phyloP scores from a whole-genome alignment of 208 protist genomes.

The Vickermania ingenoplastis region DNA sequence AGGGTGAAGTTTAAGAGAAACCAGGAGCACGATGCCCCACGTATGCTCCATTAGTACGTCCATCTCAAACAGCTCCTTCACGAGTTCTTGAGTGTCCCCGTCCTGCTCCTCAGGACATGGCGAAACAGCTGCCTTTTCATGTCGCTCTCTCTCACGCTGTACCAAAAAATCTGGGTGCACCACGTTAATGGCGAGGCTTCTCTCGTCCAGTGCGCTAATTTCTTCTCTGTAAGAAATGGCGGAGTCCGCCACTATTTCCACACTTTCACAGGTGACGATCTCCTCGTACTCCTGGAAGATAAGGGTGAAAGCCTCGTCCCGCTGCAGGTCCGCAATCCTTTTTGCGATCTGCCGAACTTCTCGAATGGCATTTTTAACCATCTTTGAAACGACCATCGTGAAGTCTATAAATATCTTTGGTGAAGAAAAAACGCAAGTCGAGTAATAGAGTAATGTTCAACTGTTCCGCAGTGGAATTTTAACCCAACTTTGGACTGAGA shows the following conservation, averaged over 20 bases:
- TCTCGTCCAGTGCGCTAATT: conserved; percentile 14
- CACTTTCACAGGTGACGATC: conserved; percentile 29
- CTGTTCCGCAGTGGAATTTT: too few relatives aligned
- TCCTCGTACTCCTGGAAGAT: conserved; percentile 76
- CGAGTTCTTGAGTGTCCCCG: conserved; percentile 6
- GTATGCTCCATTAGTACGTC: background rate
- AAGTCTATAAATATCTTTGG: too few relatives aligned
- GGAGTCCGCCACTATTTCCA: conserved; percentile 21
- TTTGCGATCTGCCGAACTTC: too few relatives aligned
- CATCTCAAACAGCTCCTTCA: conserved; percentile 4
- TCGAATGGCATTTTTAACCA: too few relatives aligned
- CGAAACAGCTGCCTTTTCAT: conserved; percentile 10
- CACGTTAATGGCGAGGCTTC: conserved; percentile 23
- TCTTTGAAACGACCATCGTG: too few relatives aligned
- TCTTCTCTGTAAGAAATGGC: conserved; percentile 18
- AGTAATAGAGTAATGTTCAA: too few relatives aligned
- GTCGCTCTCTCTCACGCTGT: conserved; percentile 12
- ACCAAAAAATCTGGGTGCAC: conserved; percentile 28
- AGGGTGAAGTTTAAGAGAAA: background rate
- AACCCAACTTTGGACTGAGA: too few relatives aligned
- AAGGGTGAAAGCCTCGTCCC: conserved; percentile 25
- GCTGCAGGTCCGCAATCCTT: conserved; percentile 11
- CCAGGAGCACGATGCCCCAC: background rate
- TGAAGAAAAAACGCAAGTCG: too few relatives aligned
- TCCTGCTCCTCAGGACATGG: too few relatives aligned